These are phyloP conservation scores for Ascochyta rabiei DNA, from an alignment of 2,329 filamentous ascomycete genomes.

Conservation along the genomic window DNA sequence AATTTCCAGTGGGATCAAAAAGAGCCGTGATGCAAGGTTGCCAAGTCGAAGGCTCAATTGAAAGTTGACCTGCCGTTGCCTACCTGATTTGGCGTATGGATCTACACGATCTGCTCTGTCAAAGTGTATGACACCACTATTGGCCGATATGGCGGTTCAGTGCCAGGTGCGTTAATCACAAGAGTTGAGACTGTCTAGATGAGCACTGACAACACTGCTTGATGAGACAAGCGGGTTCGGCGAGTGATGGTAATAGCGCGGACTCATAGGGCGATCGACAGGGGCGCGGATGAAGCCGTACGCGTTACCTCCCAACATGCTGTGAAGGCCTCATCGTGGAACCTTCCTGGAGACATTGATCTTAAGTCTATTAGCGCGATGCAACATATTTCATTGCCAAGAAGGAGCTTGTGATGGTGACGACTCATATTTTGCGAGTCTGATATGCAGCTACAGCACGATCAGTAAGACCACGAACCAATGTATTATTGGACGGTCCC, in stretches of 20 bases:
- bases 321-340: neutral
- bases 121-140: neutral
- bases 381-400: neutral
- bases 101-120: conserved; percentile 2
- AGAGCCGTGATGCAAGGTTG: neutral
- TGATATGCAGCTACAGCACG: neutral
- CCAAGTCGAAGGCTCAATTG: neutral
- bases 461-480: neutral
- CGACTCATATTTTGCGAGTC: neutral
- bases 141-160: conserved; percentile 1
- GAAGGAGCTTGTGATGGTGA: neutral
- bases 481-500: neutral
- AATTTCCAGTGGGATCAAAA: conserved; percentile 1
- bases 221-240: neutral
- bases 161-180: neutral
- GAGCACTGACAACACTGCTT: neutral
- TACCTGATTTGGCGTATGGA: conserved; percentile 1
- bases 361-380: neutral
- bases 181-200: neutral
- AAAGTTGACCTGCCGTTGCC: neutral
- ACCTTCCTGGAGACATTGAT: neutral
- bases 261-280: conserved; percentile 12
- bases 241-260: neutral
- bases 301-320: neutral
- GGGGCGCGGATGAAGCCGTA: conserved; percentile 11